phyloP scores from a whole-genome alignment of 2,329 filamentous ascomycete species.

The Alternaria postmessia region DNA sequence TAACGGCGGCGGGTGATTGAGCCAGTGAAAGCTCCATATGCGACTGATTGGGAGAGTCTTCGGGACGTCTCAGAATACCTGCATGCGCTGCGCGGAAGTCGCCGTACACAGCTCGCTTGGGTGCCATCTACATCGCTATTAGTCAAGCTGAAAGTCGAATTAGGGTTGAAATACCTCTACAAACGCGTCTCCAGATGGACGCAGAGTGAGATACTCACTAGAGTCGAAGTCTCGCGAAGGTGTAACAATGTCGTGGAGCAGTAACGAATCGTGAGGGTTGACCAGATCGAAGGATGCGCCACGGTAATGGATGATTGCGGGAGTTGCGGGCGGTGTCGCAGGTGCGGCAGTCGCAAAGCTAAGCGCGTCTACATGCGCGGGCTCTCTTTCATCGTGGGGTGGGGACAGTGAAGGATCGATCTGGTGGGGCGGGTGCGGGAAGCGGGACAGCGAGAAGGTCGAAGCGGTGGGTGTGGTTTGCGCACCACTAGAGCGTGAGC shows the following conservation, averaged over 20 bases:
- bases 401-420: constrained; percentile 32
- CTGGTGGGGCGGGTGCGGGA: constrained; percentile 43
- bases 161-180: constrained; percentile 24
- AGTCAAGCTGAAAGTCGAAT: not conserved
- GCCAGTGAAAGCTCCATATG: constrained; percentile 31
- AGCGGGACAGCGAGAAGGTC: constrained; percentile 46
- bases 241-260: constrained; percentile 48
- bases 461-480: constrained; percentile 28
- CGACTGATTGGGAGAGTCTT: constrained; percentile 22
- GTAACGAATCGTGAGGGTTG: constrained; percentile 50
- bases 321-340: constrained; percentile 48
- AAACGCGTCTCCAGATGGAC: constrained; percentile 33
- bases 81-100: constrained; percentile 42
- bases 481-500: constrained; percentile 25
- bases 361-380: constrained; percentile 28
- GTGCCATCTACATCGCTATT: constrained; percentile 40
- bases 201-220: constrained; percentile 40
- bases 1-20: constrained; percentile 37
- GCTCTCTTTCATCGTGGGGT: constrained; percentile 30
- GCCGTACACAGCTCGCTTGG: constrained; percentile 39
- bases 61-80: constrained; percentile 36
- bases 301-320: constrained; percentile 50
- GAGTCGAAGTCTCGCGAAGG: constrained; percentile 48
- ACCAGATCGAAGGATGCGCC: constrained; percentile 52
- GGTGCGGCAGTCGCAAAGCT: constrained; percentile 40